Conservation (phyloP, 2,329 filamentous ascomycete species). For the Coniochaeta sp. region DNA sequence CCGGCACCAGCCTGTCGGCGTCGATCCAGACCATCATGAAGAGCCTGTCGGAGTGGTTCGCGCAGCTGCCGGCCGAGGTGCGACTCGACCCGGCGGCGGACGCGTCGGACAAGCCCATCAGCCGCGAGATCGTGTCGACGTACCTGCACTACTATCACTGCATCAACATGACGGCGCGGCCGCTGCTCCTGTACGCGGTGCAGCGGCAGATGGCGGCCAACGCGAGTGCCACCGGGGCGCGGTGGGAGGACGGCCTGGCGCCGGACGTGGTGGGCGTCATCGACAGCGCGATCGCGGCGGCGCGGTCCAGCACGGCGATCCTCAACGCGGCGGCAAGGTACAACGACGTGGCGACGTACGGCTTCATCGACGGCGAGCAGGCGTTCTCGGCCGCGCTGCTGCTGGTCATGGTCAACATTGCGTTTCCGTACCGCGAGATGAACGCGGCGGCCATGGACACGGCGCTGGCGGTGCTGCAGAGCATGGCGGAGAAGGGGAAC, state of each 20-base stretch:
- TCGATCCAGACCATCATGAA: conserved; percentile 40
- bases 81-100: conserved; percentile 32
- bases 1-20: conserved; percentile 34
- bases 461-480: conserved; percentile 29
- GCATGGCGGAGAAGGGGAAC: conserved; percentile 43
- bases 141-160: conserved; percentile 44
- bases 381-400: conserved; percentile 41
- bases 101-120: conserved; percentile 26
- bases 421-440: conserved; percentile 33
- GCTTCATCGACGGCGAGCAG: conserved; percentile 45
- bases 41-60: conserved; percentile 38
- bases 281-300: conserved; percentile 39
- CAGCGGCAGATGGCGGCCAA: conserved; percentile 30
- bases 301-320: conserved; percentile 33
- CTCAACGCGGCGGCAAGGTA: conserved; percentile 35
- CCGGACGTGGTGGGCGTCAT: conserved; percentile 37
- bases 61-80: conserved; percentile 31
- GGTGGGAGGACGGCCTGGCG: conserved; percentile 35
- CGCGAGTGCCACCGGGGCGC: conserved; percentile 14
- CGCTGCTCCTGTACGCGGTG: conserved; percentile 39
- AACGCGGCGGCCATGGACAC: conserved; percentile 27
- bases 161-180: conserved; percentile 43
- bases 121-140: conserved; percentile 39
- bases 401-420: conserved; percentile 43
- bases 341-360: conserved; percentile 42